Conservation (phyloP, 192 early-diverging fungal species). For the Entophlyctis luteolus region DNA sequence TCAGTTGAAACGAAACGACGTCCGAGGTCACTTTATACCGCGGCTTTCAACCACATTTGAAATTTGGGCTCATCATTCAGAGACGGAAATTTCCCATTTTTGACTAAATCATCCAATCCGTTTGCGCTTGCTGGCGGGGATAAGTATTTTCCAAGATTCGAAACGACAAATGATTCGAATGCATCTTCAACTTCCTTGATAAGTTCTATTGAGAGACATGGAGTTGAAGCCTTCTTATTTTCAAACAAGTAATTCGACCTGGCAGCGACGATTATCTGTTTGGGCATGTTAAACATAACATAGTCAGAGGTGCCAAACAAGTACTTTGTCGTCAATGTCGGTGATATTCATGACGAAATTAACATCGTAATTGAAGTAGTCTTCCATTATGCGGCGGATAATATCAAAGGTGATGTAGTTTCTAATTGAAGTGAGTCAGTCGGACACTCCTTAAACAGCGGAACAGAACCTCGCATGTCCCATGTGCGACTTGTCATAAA, state of each 20-base stretch:
- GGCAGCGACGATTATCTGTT: constrained; percentile 71
- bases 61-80: constrained; percentile 63
- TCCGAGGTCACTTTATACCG: constrained; percentile 40
- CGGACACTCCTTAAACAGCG: background rate
- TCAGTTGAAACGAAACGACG: background rate
- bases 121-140: constrained; percentile 29
- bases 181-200: constrained; percentile 58
- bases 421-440: constrained; percentile 40
- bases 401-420: constrained; percentile 92
- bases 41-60: constrained; percentile 69
- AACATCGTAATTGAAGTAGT: constrained; percentile 94
- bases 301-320: background rate
- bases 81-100: background rate
- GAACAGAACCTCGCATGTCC: constrained; percentile 82
- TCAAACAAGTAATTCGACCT: constrained; percentile 80
- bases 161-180: constrained; percentile 56
- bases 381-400: constrained; percentile 85
- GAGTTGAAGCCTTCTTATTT: constrained; percentile 39
- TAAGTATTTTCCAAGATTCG: constrained; percentile 17
- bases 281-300: background rate
- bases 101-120: constrained; percentile 41
- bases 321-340: constrained; percentile 98
- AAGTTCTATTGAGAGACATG: constrained; percentile 43
- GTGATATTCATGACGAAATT: constrained; percentile 96
- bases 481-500: constrained; percentile 92